phyloP scores from a whole-genome alignment of 192 early-diverging fungal genomes.

The Rhizophlyctis rosea region DNA sequence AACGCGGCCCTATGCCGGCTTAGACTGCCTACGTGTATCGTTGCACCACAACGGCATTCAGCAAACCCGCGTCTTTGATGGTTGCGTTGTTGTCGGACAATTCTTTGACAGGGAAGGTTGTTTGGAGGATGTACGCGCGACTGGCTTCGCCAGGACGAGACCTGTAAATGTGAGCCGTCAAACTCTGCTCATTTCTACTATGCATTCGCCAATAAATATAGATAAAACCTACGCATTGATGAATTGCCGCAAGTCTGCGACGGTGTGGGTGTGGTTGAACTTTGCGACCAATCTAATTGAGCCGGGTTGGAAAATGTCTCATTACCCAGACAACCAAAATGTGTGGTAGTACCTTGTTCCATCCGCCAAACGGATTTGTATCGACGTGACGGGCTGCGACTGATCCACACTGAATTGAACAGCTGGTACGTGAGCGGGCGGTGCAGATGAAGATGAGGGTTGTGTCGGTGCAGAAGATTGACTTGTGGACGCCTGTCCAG shows the following conservation, averaged over 20 bases:
- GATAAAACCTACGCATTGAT: conserved; percentile 59
- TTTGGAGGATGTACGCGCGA: conserved; percentile 73
- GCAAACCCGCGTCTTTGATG: conserved; percentile 75
- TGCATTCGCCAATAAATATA: not conserved
- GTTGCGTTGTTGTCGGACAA: conserved; percentile 69
- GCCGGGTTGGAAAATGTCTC: not conserved
- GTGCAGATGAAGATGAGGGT: too few species aligned
- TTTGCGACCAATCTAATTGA: conserved; percentile 70
- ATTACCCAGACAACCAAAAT: not conserved
- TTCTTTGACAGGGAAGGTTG: conserved; percentile 81
- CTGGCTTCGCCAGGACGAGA: conserved; percentile 57
- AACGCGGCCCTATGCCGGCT: too few species aligned
- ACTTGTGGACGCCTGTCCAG: conserved; percentile 18
- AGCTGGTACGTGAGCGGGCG: not conserved
- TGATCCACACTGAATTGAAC: conserved; percentile 56
- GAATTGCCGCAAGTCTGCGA: conserved; percentile 78
- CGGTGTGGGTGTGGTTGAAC: conserved; percentile 86
- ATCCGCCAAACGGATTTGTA: conserved; percentile 91
- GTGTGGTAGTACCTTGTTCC: conserved; percentile 59
- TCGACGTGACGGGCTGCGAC: conserved; percentile 70
- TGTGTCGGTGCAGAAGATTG: conserved; percentile 29
- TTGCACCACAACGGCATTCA: conserved; percentile 87
- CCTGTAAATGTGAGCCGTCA: conserved; percentile 18
- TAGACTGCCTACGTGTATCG: conserved; percentile 33
- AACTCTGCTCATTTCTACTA: not conserved